phyloP scores from a whole-genome alignment of 83 land plant genomes.

The Picea abies region DNA sequence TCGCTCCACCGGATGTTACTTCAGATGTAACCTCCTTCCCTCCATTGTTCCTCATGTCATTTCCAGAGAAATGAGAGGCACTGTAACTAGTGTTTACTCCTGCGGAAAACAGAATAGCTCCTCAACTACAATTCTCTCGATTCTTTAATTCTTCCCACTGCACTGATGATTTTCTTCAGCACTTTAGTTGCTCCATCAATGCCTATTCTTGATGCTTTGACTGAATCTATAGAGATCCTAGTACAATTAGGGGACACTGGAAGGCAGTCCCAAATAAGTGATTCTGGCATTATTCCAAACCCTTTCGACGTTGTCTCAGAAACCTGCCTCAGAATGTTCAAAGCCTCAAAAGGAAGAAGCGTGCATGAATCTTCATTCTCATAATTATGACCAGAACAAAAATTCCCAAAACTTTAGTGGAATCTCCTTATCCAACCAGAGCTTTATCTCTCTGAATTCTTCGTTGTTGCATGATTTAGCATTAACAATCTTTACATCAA shows the following conservation, averaged over 20 bases:
- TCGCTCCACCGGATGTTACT: conserved; percentile 22
- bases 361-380: neutral
- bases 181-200: conserved; percentile 6
- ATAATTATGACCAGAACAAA: neutral
- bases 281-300: conserved; percentile 64
- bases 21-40: conserved; percentile 22
- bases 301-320: conserved; percentile 51
- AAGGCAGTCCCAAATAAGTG: conserved; percentile 56
- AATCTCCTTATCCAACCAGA: neutral
- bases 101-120: neutral
- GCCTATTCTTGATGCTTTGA: conserved; percentile 43
- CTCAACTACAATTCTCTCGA: conserved; percentile 28
- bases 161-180: no score
- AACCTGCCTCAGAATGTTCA: conserved; percentile 56
- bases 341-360: conserved; percentile 36
- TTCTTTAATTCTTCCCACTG: conserved; percentile 16
- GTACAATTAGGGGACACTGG: conserved; percentile 95
- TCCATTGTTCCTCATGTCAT: conserved; percentile 11
- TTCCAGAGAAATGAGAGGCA: conserved; percentile 26
- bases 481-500: conserved; percentile 2
- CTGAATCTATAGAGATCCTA: conserved; percentile 55
- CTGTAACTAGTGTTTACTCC: neutral
- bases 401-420: conserved; percentile 11
- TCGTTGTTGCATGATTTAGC: neutral
- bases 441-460: neutral